phyloP scores from a whole-genome alignment of 352 stramenopile species.

The Elongisporangium anandrum region DNA sequence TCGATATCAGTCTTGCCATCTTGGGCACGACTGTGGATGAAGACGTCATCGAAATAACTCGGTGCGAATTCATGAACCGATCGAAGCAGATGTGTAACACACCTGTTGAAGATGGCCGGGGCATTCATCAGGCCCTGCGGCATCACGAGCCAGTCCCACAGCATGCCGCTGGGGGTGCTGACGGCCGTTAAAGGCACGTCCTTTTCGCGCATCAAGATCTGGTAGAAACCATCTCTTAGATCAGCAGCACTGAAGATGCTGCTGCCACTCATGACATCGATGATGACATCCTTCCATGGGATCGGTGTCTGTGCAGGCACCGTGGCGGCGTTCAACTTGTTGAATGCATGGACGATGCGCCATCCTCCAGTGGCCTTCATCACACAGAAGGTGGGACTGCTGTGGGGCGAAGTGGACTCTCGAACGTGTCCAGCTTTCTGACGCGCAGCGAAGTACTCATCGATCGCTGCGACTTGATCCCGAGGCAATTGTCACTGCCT shows the following conservation, averaged over 20 bases:
- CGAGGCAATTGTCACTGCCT: no score
- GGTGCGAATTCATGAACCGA: constrained; percentile 6
- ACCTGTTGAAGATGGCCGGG: constrained; percentile 21
- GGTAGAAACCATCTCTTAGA: no score
- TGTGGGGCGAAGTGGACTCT: no score
- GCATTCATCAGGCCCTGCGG: constrained; percentile 18
- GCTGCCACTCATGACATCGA: no score
- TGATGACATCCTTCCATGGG: constrained; percentile 19
- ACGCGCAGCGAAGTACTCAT: no score
- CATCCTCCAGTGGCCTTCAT: constrained; percentile 12
- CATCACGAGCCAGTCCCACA: constrained; percentile 24
- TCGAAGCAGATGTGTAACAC: constrained; percentile 7
- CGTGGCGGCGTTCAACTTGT: constrained; percentile 25
- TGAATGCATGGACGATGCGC: constrained; percentile 29
- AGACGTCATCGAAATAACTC: constrained; percentile 27
- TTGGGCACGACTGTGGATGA: constrained; percentile 14
- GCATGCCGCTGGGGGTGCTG: constrained; percentile 15
- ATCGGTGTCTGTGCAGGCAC: constrained; percentile 26
- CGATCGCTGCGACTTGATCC: no score
- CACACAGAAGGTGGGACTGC: no score
- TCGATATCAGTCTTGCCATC: constrained; percentile 8
- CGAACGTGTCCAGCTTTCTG: no score
- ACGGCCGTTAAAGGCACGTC: constrained; percentile 17
- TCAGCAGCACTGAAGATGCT: no score
- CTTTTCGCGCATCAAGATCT: constrained; percentile 14